These are phyloP conservation scores for Metschnikowia vanudenii DNA, from an alignment of 805 yeast species.

Conservation along the genomic window DNA sequence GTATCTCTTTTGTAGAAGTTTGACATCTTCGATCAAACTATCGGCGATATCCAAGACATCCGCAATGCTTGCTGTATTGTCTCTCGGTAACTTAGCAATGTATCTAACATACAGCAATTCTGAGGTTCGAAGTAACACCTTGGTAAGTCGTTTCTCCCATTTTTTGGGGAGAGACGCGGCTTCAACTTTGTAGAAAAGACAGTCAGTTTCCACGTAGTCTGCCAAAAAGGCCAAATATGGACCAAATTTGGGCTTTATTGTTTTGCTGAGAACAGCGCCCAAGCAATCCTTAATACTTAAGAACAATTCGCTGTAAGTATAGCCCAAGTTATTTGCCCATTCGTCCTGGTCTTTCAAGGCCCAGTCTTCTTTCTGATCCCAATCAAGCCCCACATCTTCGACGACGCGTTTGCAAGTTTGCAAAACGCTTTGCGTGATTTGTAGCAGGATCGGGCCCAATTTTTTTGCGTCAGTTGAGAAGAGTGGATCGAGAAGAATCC, in stretches of 20 bases:
- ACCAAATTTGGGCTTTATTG: constrained; percentile 56
- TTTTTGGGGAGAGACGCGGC: constrained; percentile 40
- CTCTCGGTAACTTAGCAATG: constrained; percentile 55
- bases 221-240: constrained; percentile 50
- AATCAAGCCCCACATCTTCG: constrained; percentile 32
- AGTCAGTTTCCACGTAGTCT: constrained; percentile 49
- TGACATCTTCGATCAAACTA: constrained; percentile 47
- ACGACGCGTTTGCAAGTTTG: constrained; percentile 29
- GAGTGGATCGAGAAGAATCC: constrained; percentile 30
- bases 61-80: constrained; percentile 47
- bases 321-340: constrained; percentile 48
- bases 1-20: constrained; percentile 56
- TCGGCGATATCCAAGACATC: constrained; percentile 61
- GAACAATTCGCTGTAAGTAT: constrained; percentile 48
- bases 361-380: constrained; percentile 36
- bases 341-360: constrained; percentile 45
- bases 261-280: constrained; percentile 38
- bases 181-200: constrained; percentile 36
- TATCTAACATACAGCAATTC: constrained; percentile 40
- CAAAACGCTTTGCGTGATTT: constrained; percentile 26
- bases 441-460: constrained; percentile 33
- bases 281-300: constrained; percentile 44
- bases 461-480: constrained; percentile 20
- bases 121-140: constrained; percentile 34
- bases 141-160: constrained; percentile 45